Evolutionary conservation across 352 stramenopile genomes (phyloP).

Genomic region (Globisporangium spiculum): DNA sequence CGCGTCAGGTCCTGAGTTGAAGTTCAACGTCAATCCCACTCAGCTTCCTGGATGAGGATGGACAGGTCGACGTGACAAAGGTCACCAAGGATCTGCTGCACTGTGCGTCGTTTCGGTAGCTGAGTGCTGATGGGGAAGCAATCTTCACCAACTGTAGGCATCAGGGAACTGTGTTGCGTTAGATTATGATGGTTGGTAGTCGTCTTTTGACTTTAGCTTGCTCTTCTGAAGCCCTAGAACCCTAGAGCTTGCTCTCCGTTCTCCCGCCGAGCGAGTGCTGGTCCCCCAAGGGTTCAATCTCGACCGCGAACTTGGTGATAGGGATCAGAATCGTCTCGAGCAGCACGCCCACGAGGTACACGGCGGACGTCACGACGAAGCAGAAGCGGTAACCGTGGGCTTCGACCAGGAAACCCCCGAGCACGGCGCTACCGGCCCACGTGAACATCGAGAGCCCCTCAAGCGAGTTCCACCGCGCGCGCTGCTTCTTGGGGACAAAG

Average conservation of each 20-base stretch:
- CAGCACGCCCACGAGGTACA: conserved; percentile 43
- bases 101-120: background rate
- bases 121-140: background rate
- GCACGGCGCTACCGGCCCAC: conserved; percentile 60
- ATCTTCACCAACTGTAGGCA: too few relatives aligned
- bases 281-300: conserved; percentile 6
- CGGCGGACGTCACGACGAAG: conserved; percentile 46
- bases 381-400: conserved; percentile 61
- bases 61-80: background rate
- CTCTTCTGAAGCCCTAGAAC: too few relatives aligned
- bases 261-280: conserved; percentile 2
- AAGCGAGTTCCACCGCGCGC: conserved; percentile 69
- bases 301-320: conserved; percentile 39
- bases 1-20: background rate
- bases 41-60: background rate
- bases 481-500: conserved; percentile 55
- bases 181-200: background rate
- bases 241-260: conserved; percentile 5
- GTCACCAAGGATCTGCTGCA: background rate
- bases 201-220: too few relatives aligned
- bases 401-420: conserved; percentile 62
- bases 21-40: background rate
- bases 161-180: background rate
- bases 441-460: conserved; percentile 61
- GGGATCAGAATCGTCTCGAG: conserved; percentile 60